These are phyloP conservation scores for Passiflora organensis DNA, from an alignment of 345 rosid genomes.

Conservation along the genomic window DNA sequence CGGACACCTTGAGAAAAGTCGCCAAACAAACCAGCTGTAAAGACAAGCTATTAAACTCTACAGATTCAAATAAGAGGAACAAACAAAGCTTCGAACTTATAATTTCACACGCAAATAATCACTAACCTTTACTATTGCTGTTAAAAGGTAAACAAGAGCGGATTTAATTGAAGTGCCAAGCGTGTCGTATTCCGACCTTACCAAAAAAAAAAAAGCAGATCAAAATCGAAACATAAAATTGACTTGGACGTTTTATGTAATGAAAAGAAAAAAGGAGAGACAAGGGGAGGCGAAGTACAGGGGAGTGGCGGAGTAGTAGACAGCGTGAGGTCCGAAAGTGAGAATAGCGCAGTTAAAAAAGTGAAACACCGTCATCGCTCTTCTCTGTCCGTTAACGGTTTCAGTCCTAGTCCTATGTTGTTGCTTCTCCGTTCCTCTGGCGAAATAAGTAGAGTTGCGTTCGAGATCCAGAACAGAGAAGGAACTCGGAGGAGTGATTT, in stretches of 20 bases:
- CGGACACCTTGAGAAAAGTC: slow-evolving; percentile 86
- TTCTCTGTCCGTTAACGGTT: not conserved
- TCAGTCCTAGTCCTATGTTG: too few species aligned
- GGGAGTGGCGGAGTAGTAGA: slow-evolving; percentile 97
- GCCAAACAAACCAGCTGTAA: slow-evolving; percentile 95
- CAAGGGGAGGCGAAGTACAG: slow-evolving; percentile 30
- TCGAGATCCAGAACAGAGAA: slow-evolving; percentile 3
- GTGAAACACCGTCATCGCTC: slow-evolving; percentile 81
- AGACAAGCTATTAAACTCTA: not conserved
- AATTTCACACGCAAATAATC: not conserved
- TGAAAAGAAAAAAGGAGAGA: too few species aligned
- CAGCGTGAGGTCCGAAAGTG: slow-evolving; percentile 98
- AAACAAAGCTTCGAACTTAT: not conserved
- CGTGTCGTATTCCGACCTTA: slow-evolving; percentile 96
- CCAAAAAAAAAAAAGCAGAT: not conserved
- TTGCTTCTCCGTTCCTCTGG: not conserved
- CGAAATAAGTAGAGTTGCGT: not conserved
- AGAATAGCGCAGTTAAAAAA: slow-evolving; percentile 99
- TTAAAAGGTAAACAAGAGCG: slow-evolving; percentile 83
- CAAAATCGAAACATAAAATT: too few species aligned
- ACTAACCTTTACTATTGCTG: slow-evolving; percentile 85
- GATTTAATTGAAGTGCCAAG: slow-evolving; percentile 88
- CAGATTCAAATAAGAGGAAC: not conserved
- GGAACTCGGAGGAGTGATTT: not conserved
- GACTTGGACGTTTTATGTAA: not conserved